phyloP scores from a whole-genome alignment of 352 stramenopile species.

The Globisporangium iwayamae region DNA sequence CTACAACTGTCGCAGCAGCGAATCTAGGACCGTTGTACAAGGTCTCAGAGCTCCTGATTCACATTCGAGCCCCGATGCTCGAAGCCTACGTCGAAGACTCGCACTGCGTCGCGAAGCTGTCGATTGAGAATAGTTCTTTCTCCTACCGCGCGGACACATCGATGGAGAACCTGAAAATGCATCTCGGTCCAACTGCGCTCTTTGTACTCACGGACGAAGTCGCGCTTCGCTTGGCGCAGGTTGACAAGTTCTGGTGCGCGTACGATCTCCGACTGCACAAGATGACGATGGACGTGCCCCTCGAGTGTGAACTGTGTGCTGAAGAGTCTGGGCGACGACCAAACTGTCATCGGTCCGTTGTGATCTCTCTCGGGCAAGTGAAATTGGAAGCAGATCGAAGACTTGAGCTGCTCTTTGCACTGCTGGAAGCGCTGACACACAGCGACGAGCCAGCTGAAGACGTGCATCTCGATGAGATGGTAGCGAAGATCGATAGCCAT shows the following conservation, averaged over 20 bases:
- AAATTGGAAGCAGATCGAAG: slow-evolving; percentile 84
- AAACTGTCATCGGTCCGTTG: slow-evolving; percentile 59
- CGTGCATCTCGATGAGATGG: slow-evolving; percentile 26
- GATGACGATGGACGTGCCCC: slow-evolving; percentile 29
- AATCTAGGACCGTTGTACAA: slow-evolving; percentile 41
- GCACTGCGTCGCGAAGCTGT: slow-evolving; percentile 84
- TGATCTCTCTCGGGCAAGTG: slow-evolving; percentile 72
- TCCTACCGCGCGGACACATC: slow-evolving; percentile 57
- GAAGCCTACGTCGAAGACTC: slow-evolving; percentile 86
- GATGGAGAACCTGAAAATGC: slow-evolving; percentile 64
- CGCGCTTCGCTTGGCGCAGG: slow-evolving; percentile 78
- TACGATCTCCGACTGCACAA: slow-evolving; percentile 71
- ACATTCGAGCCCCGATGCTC: slow-evolving; percentile 76
- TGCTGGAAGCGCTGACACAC: slow-evolving; percentile 68
- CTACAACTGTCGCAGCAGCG: background rate
- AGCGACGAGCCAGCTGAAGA: slow-evolving; percentile 25
- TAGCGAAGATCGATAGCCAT: slow-evolving; percentile 29
- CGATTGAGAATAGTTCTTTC: slow-evolving; percentile 74
- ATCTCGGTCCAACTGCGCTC: slow-evolving; percentile 72
- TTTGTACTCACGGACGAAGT: slow-evolving; percentile 86
- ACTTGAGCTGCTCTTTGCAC: slow-evolving; percentile 75
- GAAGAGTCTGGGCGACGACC: slow-evolving; percentile 56
- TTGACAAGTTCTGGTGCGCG: slow-evolving; percentile 73
- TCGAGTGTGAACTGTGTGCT: slow-evolving; percentile 55
- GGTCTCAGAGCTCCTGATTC: slow-evolving; percentile 61